These are phyloP conservation scores for Anthracocystis setariae DNA, from an alignment of 1,284 basidiomycete genomes.

Conservation along the genomic window DNA sequence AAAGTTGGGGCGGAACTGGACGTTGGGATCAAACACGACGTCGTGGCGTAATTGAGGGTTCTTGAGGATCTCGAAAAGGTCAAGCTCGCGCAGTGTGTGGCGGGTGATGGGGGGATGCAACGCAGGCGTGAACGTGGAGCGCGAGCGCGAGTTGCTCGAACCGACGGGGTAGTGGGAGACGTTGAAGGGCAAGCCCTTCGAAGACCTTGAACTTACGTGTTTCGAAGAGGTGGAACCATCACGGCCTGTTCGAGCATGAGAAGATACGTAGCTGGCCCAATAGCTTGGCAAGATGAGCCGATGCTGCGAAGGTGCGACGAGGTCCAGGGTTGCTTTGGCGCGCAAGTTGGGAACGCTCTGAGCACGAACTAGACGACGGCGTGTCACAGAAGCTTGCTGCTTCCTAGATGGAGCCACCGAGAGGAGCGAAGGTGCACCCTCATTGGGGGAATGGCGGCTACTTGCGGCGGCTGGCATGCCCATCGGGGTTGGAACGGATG, in stretches of 20 bases:
- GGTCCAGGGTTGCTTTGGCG: constrained; percentile 43
- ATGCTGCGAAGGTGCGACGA: constrained; percentile 29
- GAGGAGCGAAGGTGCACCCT: constrained; percentile 4
- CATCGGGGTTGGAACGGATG: background rate
- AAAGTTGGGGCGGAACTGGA: constrained; percentile 69
- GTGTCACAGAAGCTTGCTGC: constrained; percentile 14
- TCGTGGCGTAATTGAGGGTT: constrained; percentile 93
- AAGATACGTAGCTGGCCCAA: constrained; percentile 32
- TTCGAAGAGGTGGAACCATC: constrained; percentile 6
- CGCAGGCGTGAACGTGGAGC: constrained; percentile 70
- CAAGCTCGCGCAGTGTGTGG: constrained; percentile 83
- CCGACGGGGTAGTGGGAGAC: constrained; percentile 16
- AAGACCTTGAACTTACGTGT: constrained; percentile 4
- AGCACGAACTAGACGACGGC: constrained; percentile 33
- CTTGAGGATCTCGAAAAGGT: constrained; percentile 83
- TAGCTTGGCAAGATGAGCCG: constrained; percentile 43
- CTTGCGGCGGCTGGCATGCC: background rate
- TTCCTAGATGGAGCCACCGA: constrained; percentile 20
- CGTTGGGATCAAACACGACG: constrained; percentile 77
- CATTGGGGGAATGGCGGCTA: background rate
- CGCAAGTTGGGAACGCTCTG: constrained; percentile 52
- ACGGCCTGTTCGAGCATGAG: constrained; percentile 22
- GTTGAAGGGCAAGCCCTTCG: constrained; percentile 22
- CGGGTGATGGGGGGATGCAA: constrained; percentile 82
- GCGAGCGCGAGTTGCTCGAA: constrained; percentile 25